Conservation (phyloP, 2,329 filamentous ascomycete species). For the Aspergillus brasiliensis region DNA sequence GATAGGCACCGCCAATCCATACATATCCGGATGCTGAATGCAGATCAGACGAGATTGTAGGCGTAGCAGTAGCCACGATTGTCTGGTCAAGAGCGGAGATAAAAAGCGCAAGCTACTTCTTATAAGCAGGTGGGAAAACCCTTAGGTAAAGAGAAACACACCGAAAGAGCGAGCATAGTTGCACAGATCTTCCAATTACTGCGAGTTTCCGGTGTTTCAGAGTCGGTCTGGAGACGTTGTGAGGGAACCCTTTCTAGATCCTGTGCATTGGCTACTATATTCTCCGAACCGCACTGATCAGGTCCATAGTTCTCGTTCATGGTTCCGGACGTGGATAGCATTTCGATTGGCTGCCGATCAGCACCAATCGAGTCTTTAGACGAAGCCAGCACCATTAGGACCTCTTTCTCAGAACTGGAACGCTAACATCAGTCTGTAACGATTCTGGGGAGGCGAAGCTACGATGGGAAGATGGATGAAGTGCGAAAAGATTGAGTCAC, state of each 20-base stretch:
- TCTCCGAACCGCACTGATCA: not conserved
- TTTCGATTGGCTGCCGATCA: slow-evolving; percentile 2
- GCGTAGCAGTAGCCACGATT: slow-evolving; percentile 64
- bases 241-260: not conserved
- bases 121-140: slow-evolving; percentile 3
- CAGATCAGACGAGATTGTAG: slow-evolving; percentile 63
- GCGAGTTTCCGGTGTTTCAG: not conserved
- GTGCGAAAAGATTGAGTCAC: slow-evolving; percentile 1
- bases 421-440: not conserved
- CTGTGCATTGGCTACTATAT: not conserved
- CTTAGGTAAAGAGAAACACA: slow-evolving; percentile 6
- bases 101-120: slow-evolving; percentile 21
- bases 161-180: slow-evolving; percentile 22
- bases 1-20: slow-evolving; percentile 75
- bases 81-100: slow-evolving; percentile 48
- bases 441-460: not conserved
- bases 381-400: not conserved
- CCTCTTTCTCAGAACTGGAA: not conserved
- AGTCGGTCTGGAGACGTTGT: not conserved
- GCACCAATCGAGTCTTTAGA: not conserved
- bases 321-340: not conserved
- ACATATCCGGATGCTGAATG: slow-evolving; percentile 70
- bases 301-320: not conserved
- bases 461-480: not conserved
- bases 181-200: slow-evolving; percentile 21